Percentiles rank a stretch among this genome's conserved stretches.
These are phyloP conservation scores for Cryptococcus depauperatus DNA, from an alignment of 1,284 basidiomycete genomes.

Conservation along the genomic window DNA sequence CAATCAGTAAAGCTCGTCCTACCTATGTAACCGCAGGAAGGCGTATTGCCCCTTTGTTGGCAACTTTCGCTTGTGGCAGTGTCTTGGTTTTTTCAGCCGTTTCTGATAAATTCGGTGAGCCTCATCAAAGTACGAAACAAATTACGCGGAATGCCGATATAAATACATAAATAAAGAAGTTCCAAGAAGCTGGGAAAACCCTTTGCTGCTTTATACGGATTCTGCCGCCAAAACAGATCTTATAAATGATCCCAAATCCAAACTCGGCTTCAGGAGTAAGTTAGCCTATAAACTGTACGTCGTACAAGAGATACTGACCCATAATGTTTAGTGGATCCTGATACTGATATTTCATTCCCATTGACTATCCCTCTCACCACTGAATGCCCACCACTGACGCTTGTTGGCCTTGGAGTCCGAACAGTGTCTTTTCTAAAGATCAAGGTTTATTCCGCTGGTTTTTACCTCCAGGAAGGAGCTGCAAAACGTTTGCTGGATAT, in stretches of 20 bases:
- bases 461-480: conserved; percentile 46
- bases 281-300: background rate
- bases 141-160: background rate
- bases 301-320: background rate
- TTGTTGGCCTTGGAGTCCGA: conserved; percentile 51
- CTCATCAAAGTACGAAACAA: too few species aligned
- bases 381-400: conserved; percentile 29
- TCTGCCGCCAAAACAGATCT: conserved; percentile 3
- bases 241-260: conserved; percentile 11
- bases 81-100: background rate
- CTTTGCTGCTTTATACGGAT: conserved; percentile 9
- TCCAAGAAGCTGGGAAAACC: background rate
- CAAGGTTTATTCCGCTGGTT: conserved; percentile 49
- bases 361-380: conserved; percentile 20
- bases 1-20: background rate
- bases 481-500: conserved; percentile 18
- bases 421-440: conserved; percentile 51
- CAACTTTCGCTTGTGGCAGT: background rate
- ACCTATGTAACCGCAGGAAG: background rate
- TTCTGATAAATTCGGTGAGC: background rate
- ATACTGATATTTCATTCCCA: conserved; percentile 42
- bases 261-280: conserved; percentile 8
- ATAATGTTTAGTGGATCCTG: conserved; percentile 37
- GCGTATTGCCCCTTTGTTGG: background rate
- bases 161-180: background rate